A percentile compares a stretch with the other conserved stretches of the same genome.
Evolutionary conservation across 257 asterid species (phyloP).

Genomic region (Pogostemon cablin): DNA sequence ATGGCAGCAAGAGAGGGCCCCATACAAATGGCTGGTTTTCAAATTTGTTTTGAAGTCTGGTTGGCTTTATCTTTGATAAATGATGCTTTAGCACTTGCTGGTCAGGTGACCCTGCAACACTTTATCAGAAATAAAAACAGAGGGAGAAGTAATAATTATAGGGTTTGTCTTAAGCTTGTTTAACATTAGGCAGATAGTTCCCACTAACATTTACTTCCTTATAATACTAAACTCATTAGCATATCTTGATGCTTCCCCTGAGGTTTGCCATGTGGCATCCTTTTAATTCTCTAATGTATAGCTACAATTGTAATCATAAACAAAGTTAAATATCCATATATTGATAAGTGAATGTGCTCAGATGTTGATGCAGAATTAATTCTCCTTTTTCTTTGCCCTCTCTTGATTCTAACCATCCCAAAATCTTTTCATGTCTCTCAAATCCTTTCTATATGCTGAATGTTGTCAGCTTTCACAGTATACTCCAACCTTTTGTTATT

Average conservation of each 20-base stretch:
- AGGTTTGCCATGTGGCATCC: no score
- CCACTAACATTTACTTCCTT: neutral
- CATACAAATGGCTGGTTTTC: constrained; percentile 81
- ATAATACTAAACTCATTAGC: neutral
- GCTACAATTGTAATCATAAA: neutral
- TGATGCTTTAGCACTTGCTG: constrained; percentile 96
- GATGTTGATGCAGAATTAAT: neutral
- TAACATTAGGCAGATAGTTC: neutral
- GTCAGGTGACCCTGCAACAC: constrained; percentile 59
- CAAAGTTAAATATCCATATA: neutral
- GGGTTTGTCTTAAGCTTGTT: constrained; percentile 7
- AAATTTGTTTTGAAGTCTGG: constrained; percentile 95
- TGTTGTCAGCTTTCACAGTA: constrained; percentile 12
- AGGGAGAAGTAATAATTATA: neutral
- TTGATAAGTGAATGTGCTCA: no score
- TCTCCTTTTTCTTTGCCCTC: neutral
- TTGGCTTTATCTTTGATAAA: constrained; percentile 88
- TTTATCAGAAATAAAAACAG: neutral
- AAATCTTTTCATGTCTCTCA: neutral
- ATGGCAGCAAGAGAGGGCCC: constrained; percentile 92
- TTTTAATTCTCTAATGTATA: no score
- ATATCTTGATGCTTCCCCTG: neutral
- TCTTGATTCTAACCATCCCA: constrained; percentile 3
- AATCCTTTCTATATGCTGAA: constrained; percentile 16
- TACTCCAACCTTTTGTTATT: constrained; percentile 17